phyloP scores from a whole-genome alignment of 768 basidiomycete genomes.

The Auricularia cornea region DNA sequence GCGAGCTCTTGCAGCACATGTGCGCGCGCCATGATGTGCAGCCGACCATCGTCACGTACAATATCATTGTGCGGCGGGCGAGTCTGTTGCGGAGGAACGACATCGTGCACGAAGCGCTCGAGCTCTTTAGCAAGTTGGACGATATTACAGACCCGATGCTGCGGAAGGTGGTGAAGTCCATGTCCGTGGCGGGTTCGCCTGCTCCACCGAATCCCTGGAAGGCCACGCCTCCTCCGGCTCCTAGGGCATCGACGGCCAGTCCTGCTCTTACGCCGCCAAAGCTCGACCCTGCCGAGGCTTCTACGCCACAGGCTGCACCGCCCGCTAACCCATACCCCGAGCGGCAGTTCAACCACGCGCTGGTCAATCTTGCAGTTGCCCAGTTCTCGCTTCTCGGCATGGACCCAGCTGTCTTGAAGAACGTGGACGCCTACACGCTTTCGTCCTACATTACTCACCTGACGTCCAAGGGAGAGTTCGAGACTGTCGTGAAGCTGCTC shows the following conservation, averaged over 20 bases:
- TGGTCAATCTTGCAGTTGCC: constrained; percentile 7
- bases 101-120: constrained; percentile 32
- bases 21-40: constrained; percentile 31
- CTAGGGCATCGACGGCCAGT: too few species aligned
- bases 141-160: not conserved
- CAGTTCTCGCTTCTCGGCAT: constrained; percentile 11
- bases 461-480: constrained; percentile 38
- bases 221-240: too few species aligned
- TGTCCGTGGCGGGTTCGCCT: not conserved
- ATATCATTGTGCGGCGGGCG: constrained; percentile 49
- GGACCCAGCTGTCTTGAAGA: constrained; percentile 8
- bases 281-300: too few species aligned
- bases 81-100: constrained; percentile 41
- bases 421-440: constrained; percentile 40
- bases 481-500: constrained; percentile 39
- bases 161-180: not conserved
- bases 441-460: constrained; percentile 46
- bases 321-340: constrained; percentile 8
- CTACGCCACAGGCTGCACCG: too few species aligned
- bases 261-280: too few species aligned
- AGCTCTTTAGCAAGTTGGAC: constrained; percentile 18
- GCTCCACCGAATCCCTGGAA: constrained; percentile 11
- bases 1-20: constrained; percentile 49
- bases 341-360: not conserved
- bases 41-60: constrained; percentile 45